Conservation (phyloP, 495 filamentous ascomycete genomes). For the Talaromyces stipitatus region DNA sequence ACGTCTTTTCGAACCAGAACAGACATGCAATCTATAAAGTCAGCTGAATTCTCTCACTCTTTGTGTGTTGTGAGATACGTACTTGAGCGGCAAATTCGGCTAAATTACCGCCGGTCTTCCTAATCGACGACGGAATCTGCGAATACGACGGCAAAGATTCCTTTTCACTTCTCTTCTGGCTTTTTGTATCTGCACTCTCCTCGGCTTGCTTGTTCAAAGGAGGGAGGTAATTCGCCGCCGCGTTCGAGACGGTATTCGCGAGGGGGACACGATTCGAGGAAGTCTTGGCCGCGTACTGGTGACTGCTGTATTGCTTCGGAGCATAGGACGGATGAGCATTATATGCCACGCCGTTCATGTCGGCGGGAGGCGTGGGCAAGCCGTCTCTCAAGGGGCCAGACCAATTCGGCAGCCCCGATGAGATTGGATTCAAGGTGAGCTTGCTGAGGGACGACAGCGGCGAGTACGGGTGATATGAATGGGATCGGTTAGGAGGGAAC, state of each 20-base stretch:
- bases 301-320: background rate
- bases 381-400: constrained; percentile 39
- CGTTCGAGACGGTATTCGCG: constrained; percentile 14
- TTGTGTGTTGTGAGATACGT: constrained; percentile 11
- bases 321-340: constrained; percentile 17
- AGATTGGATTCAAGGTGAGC: constrained; percentile 4
- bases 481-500: background rate
- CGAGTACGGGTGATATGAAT: background rate
- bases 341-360: constrained; percentile 41
- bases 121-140: constrained; percentile 67
- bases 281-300: background rate
- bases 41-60: background rate
- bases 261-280: constrained; percentile 11
- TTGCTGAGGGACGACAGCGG: constrained; percentile 3
- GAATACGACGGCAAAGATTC: constrained; percentile 54
- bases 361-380: constrained; percentile 42
- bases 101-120: constrained; percentile 61
- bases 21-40: constrained; percentile 74
- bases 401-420: constrained; percentile 12
- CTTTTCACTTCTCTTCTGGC: constrained; percentile 23
- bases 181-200: constrained; percentile 10
- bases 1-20: constrained; percentile 95
- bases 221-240: constrained; percentile 20
- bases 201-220: constrained; percentile 17
- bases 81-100: constrained; percentile 80